These are phyloP conservation scores for Termitomyces eurrhizus DNA, from an alignment of 768 basidiomycete species.

Conservation along the genomic window DNA sequence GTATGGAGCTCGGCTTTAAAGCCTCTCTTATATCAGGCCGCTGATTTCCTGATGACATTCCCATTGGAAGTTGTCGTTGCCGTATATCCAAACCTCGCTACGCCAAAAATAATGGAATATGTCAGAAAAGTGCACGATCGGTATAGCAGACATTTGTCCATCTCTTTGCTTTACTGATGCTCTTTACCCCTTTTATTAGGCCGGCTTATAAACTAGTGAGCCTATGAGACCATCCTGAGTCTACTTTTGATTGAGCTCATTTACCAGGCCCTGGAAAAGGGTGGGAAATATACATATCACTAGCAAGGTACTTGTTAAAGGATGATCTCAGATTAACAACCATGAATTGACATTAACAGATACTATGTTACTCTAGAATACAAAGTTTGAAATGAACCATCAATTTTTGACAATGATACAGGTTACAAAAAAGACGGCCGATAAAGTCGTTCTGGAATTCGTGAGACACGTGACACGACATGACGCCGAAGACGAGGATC, in stretches of 20 bases:
- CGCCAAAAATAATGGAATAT: constrained; percentile 21
- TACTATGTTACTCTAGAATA: neutral
- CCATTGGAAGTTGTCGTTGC: constrained; percentile 22
- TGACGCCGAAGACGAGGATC: constrained; percentile 6
- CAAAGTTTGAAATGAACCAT: neutral
- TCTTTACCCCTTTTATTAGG: neutral
- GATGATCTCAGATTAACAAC: neutral
- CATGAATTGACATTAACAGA: neutral
- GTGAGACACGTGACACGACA: constrained; percentile 29
- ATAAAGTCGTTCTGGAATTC: constrained; percentile 47
- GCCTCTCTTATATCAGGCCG: constrained; percentile 11
- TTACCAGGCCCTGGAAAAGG: constrained; percentile 25
- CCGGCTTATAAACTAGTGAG: constrained; percentile 18
- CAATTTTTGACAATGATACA: neutral
- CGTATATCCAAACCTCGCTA: constrained; percentile 10
- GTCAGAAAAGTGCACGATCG: constrained; percentile 21
- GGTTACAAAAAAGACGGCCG: constrained; percentile 4
- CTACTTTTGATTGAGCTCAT: constrained; percentile 3
- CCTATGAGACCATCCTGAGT: neutral
- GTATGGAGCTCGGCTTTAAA: neutral
- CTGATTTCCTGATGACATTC: constrained; percentile 28
- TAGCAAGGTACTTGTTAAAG: neutral
- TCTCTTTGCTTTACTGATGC: neutral
- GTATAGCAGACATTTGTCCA: constrained; percentile 8
- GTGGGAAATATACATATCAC: constrained; percentile 25